Evolutionary conservation across 75 land plant species (phyloP).

Genomic region (Selaginella tamariscina): DNA sequence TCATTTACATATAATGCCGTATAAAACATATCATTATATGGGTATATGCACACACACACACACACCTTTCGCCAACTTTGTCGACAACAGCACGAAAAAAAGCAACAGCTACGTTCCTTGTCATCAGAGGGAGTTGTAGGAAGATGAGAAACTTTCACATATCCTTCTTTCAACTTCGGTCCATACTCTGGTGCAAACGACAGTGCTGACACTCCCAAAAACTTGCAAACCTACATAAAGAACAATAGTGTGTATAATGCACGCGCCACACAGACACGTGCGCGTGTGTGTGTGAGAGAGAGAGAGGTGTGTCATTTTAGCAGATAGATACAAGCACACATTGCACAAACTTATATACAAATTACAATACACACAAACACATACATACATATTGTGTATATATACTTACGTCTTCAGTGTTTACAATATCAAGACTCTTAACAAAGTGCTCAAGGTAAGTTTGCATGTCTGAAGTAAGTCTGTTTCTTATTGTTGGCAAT

Average conservation of each 20-base stretch:
- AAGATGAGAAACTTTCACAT: slow-evolving; percentile 73
- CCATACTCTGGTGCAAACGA: slow-evolving; percentile 93
- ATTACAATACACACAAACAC: too few relatives aligned
- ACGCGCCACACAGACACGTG: too few relatives aligned
- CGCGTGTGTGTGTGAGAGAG: too few relatives aligned
- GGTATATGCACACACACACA: too few relatives aligned
- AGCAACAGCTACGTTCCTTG: slow-evolving; percentile 36
- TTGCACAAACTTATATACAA: too few relatives aligned
- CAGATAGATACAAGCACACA: background rate
- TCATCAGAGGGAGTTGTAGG: slow-evolving; percentile 45
- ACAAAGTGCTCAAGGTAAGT: slow-evolving; percentile 78
- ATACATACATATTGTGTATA: too few relatives aligned
- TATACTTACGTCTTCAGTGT: slow-evolving; percentile 62
- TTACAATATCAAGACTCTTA: slow-evolving; percentile 74
- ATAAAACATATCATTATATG: too few relatives aligned
- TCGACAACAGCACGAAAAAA: slow-evolving; percentile 54
- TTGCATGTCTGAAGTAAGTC: slow-evolving; percentile 83
- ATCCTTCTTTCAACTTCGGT: slow-evolving; percentile 87
- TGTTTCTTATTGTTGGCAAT: slow-evolving; percentile 59
- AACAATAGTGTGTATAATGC: background rate
- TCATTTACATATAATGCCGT: too few relatives aligned
- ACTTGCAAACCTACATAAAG: slow-evolving; percentile 68
- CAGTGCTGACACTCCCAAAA: slow-evolving; percentile 85
- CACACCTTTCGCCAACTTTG: slow-evolving; percentile 84
- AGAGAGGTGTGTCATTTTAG: too few relatives aligned